Base-by-base conservation (phyloP, 1,139 yeast genomes). In the Scheffersomyces illinoinensis region DNA sequence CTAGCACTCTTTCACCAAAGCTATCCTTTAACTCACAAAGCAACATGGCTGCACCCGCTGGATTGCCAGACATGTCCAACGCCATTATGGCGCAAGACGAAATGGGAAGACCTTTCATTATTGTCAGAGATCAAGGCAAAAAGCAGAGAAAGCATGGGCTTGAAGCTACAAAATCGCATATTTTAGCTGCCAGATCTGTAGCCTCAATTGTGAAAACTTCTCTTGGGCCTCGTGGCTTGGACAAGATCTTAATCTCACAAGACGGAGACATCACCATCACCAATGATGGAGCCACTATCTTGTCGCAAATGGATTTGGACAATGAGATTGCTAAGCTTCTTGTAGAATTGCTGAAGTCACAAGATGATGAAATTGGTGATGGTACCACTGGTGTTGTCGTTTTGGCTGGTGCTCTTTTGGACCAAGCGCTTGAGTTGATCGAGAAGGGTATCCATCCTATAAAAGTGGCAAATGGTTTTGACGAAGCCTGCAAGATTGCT, bases 381-480 rank as follows among this genome's bases (percentile, higher is more conserved):
- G 99, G 99, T 71, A 96, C 99, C 51, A 96, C 99, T 4, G 99
- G 99, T 69, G 99, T 96, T 47, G 99, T 95, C 59, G 98, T 96
- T 1, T 80, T 96, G 57, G 98, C 99, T 1, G 91, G 97, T 66
- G 97, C 98, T 1, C 81, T 96, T 65, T 82, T 96, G 61, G 99
- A 95, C 72, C 97, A 95, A 77, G 98, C 99, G 1, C 78, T 90
- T 59, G 98, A 93, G 72, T 85, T 96, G 66, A 92, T 96, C 66
- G 98, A 95, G 69, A 92, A 91, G 78, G 99, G 98, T 57, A 93
- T 96, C 62, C 99, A 96, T 71, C 99, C 99, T 58, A 92, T 96
- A 66, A 90, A 93, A 72, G 88, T 96, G 67, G 99, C 98, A 62
- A 93, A 95, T 75, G 99, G 99, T 23, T 96, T 90, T 69, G 99